These are phyloP conservation scores for Rubia yunnanensis DNA, from an alignment of 257 asterid species.

Conservation along the genomic window DNA sequence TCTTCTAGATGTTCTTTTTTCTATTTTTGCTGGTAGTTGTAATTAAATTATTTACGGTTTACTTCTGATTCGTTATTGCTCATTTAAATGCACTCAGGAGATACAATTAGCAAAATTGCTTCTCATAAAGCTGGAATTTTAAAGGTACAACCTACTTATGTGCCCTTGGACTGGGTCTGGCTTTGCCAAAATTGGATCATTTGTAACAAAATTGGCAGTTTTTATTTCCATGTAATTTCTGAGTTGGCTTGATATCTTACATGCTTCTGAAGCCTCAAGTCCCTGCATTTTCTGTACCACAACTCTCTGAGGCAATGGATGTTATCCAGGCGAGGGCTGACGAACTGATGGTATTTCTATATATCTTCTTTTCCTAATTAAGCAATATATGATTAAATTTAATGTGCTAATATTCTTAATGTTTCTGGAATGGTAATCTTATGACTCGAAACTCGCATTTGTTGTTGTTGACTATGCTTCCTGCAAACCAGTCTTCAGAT, in stretches of 20 bases:
- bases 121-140: constrained; percentile 91
- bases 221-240: constrained; percentile 34
- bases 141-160: constrained; percentile 42
- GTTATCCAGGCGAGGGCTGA: constrained; percentile 57
- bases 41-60: neutral
- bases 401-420: neutral
- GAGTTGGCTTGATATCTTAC: constrained; percentile 41
- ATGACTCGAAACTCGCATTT: neutral
- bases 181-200: constrained; percentile 16
- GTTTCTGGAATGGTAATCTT: neutral
- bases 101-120: constrained; percentile 66
- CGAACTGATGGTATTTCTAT: constrained; percentile 41
- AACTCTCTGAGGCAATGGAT: constrained; percentile 74
- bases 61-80: neutral
- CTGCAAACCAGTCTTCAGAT: neutral
- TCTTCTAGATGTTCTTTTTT: neutral
- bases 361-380: neutral
- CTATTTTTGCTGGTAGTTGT: neutral
- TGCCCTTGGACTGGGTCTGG: constrained; percentile 9
- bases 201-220: constrained; percentile 26
- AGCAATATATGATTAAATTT: neutral
- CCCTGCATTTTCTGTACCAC: constrained; percentile 82
- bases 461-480: neutral
- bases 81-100: constrained; percentile 22
- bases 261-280: constrained; percentile 67